Base-by-base conservation (phyloP, 257 asterid genomes). In the Parsonsia alboflavescens region DNA sequence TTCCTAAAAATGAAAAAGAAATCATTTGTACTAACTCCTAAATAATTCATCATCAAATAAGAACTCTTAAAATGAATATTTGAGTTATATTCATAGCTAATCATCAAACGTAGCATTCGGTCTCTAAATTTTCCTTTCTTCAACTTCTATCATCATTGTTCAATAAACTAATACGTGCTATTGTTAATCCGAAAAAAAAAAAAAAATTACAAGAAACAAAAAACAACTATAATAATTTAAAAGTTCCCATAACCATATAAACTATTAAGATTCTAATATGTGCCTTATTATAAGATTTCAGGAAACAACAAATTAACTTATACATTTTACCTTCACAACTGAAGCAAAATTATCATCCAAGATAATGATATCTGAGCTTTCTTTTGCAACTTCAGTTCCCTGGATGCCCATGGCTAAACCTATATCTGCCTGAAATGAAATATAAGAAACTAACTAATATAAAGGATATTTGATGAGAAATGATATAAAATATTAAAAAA, bases 351-450 rank as follows among this genome's bases (percentile, higher is more conserved):
- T 90, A 77, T 92, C 99, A 72, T 90, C 97, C 83, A 94, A 84
- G 78, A 94, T 94, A 71, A 92, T 90, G 85, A 92, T 94, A 86
- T 92, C 99, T 1, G 99, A 94, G 90, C 97, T 94, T 82, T 94
- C 98, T 85, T 94, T 92, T 53, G 97, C 97, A 71, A 92, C 99
- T 87, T 92, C 97, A 71, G 97, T 94, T 82, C 99, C 97, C 88
- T 89, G 96, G 72, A 92, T 92, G 54, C 97, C 97, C 99, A 92
- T 94, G 72, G 97, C 82, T 78, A 94, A 96, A 45, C 98, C 99
- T 75, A 94, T 94, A 80, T 92, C 99, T 45, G 99, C 99, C 98
- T 93, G 83, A 73, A 81, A 77, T 41, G 83, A 73, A 81, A 77
- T 45, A 75, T 57, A 45, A 26, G 70, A 72, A 7, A 69, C n/a